Evolutionary conservation across 2,329 filamentous ascomycete genomes (phyloP).

Genomic region (Onygenales sp.): DNA sequence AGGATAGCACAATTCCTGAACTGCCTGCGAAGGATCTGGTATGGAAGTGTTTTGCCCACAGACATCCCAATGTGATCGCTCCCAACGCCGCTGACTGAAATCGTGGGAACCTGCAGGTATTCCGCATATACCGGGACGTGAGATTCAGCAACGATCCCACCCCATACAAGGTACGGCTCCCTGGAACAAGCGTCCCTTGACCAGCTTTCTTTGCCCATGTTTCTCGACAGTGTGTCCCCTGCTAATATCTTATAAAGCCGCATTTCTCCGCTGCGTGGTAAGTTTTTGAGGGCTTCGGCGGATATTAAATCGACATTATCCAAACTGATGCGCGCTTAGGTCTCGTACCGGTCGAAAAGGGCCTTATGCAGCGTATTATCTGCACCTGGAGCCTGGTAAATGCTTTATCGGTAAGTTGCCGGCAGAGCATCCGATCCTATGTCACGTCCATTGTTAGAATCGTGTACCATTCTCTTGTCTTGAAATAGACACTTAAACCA

Average conservation of each 20-base stretch:
- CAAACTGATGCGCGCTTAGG: constrained; percentile 29
- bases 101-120: constrained; percentile 43
- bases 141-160: constrained; percentile 77
- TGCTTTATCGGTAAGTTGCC: constrained; percentile 59
- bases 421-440: background rate
- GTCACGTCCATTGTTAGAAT: too few species aligned
- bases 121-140: constrained; percentile 79
- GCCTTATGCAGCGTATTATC: constrained; percentile 78
- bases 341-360: constrained; percentile 81
- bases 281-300: constrained; percentile 11
- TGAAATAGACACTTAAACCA: too few species aligned
- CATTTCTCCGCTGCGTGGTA: constrained; percentile 77
- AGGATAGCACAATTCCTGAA: constrained; percentile 76
- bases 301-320: constrained; percentile 7
- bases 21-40: constrained; percentile 75
- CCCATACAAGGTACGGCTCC: constrained; percentile 65
- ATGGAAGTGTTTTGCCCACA: constrained; percentile 14
- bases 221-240: background rate
- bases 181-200: background rate
- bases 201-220: background rate
- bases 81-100: constrained; percentile 5
- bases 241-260: constrained; percentile 41
- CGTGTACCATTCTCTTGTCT: too few species aligned
- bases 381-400: constrained; percentile 65
- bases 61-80: background rate